Conservation (phyloP, 768 basidiomycete genomes). For the Albatrellus ellisii region DNA sequence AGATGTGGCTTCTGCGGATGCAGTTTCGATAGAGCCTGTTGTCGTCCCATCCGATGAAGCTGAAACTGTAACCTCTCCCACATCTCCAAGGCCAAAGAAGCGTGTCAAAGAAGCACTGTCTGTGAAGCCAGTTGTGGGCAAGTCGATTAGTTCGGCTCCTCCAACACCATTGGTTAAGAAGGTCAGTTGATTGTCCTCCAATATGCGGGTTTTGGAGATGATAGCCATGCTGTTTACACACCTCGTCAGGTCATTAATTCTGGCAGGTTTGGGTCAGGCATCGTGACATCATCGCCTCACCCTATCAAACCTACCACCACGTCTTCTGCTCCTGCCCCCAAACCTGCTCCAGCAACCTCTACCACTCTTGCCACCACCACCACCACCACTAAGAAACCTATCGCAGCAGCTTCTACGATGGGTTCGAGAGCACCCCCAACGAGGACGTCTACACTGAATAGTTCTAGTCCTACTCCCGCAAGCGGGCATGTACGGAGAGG, state of each 20-base stretch:
- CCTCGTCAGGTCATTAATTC: constrained; percentile 11
- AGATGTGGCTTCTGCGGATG: constrained; percentile 3
- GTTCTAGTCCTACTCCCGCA: background rate
- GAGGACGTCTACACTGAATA: constrained; percentile 6
- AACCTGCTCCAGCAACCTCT: constrained; percentile 17
- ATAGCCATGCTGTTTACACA: constrained; percentile 10
- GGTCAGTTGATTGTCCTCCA: constrained; percentile 27
- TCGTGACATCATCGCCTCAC: constrained; percentile 27
- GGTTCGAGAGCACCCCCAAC: constrained; percentile 13
- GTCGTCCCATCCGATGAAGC: constrained; percentile 7
- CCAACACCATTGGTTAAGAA: constrained; percentile 54
- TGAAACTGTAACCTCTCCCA: constrained; percentile 11
- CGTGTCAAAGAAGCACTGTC: background rate
- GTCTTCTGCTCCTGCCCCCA: constrained; percentile 24
- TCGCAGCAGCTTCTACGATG: constrained; percentile 12
- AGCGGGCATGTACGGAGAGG: constrained; percentile 12
- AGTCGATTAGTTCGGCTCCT: constrained; percentile 30
- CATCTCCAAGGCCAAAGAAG: constrained; percentile 15
- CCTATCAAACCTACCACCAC: constrained; percentile 28
- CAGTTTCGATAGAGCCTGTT: constrained; percentile 8
- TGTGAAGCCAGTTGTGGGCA: constrained; percentile 30
- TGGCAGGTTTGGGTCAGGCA: constrained; percentile 16
- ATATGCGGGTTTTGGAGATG: constrained; percentile 13
- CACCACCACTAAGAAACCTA: constrained; percentile 20
- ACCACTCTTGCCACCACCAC: constrained; percentile 17